These are phyloP conservation scores for Schizophyllum commune DNA, from an alignment of 1,284 basidiomycete genomes.

Conservation along the genomic window DNA sequence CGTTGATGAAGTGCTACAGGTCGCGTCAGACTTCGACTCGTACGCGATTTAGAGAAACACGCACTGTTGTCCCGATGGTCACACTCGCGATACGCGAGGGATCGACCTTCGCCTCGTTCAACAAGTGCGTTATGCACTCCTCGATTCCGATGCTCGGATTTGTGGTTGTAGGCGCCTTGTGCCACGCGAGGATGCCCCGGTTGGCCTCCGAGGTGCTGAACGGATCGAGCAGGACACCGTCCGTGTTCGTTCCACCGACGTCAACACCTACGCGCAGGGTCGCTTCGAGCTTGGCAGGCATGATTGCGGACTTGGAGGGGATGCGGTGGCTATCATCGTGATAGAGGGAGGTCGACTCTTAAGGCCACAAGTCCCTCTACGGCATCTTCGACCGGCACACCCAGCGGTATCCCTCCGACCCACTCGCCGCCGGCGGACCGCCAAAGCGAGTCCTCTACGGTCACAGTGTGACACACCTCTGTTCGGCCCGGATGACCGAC, in stretches of 20 bases:
- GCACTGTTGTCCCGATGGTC: constrained; percentile 29
- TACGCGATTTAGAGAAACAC: constrained; percentile 3
- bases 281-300: background rate
- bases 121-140: constrained; percentile 21
- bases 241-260: constrained; percentile 32
- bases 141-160: constrained; percentile 29
- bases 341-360: background rate
- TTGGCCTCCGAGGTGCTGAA: constrained; percentile 10
- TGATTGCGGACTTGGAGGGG: background rate
- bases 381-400: background rate
- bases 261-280: constrained; percentile 24
- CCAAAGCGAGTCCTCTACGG: background rate
- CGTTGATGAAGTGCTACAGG: constrained; percentile 40
- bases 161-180: constrained; percentile 28
- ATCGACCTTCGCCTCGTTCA: constrained; percentile 17
- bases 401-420: too few species aligned
- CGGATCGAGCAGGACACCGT: constrained; percentile 26
- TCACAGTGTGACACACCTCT: background rate
- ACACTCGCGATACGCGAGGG: constrained; percentile 22
- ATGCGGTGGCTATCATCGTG: background rate
- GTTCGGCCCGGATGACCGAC: background rate
- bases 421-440: too few species aligned
- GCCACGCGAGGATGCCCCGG: constrained; percentile 22
- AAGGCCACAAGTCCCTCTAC: background rate
- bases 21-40: background rate